Evolutionary conservation across 306 rosid species (phyloP).

Genomic region (Vigna nakashimae): DNA sequence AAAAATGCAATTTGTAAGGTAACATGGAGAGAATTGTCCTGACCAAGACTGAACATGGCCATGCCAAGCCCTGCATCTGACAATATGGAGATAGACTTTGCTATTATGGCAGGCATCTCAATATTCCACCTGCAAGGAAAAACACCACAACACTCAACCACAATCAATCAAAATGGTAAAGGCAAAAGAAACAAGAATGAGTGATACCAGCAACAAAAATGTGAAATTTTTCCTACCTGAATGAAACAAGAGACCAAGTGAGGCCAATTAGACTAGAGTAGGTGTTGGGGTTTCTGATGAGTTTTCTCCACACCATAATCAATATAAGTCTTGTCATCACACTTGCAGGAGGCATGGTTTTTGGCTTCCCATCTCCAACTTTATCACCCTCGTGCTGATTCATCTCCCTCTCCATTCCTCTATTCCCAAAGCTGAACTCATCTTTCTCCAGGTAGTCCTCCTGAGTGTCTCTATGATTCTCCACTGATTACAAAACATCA

Average conservation of each 20-base stretch:
- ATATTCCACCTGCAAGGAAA: conserved; percentile 69
- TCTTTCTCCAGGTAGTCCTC: conserved; percentile 75
- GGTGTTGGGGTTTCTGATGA: conserved; percentile 91
- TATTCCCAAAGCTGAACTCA: conserved; percentile 85
- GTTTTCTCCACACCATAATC: conserved; percentile 95
- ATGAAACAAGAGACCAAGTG: conserved; percentile 87
- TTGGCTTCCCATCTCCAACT: conserved; percentile 62
- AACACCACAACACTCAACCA: conserved; percentile 30
- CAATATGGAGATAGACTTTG: conserved; percentile 82
- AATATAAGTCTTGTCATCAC: conserved; percentile 97
- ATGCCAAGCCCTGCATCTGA: conserved; percentile 99
- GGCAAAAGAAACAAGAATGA: neutral
- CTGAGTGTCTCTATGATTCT: conserved; percentile 67
- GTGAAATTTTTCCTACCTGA: conserved; percentile 53
- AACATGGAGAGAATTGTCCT: conserved; percentile 41
- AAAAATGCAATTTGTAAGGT: neutral
- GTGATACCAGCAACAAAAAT: conserved; percentile 4
- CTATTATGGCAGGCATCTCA: conserved; percentile 84
- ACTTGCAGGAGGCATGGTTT: conserved; percentile 82
- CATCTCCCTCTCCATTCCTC: conserved; percentile 61
- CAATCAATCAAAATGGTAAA: conserved; percentile 26
- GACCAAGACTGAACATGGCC: conserved; percentile 99
- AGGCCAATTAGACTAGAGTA: conserved; percentile 86
- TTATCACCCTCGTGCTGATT: conserved; percentile 61
- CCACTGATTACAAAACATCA: conserved; percentile 53